phyloP scores from a whole-genome alignment of 805 yeast species.

The Pichia deserticola region DNA sequence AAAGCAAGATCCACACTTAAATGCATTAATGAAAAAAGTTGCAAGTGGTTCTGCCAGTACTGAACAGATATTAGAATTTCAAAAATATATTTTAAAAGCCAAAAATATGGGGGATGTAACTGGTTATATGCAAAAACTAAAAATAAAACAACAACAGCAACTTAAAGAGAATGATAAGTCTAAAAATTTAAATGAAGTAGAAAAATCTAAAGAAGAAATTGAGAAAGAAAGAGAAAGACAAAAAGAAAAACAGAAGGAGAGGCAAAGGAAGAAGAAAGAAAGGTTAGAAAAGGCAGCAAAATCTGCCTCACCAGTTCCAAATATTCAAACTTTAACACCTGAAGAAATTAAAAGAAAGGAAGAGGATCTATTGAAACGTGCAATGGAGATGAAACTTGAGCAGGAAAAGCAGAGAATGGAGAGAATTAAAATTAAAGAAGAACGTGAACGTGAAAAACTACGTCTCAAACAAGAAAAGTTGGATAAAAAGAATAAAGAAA shows the following conservation, averaged over 20 bases:
- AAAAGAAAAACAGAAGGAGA: not conserved
- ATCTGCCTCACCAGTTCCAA: not conserved
- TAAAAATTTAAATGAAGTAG: not conserved
- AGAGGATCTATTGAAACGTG: slow-evolving; percentile 10
- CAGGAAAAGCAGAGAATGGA: slow-evolving; percentile 14
- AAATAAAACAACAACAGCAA: slow-evolving; percentile 9
- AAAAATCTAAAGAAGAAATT: not conserved
- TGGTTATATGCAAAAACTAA: slow-evolving; percentile 20
- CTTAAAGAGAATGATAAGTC: slow-evolving; percentile 2
- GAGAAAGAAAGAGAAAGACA: slow-evolving; percentile 2
- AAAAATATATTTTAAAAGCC: slow-evolving; percentile 72
- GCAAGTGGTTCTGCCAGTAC: slow-evolving; percentile 75
- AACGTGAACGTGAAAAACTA: slow-evolving; percentile 16
- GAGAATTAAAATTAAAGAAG: slow-evolving; percentile 16
- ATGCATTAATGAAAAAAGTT: slow-evolving; percentile 71
- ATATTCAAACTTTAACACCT: not conserved
- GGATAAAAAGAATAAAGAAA: slow-evolving; percentile 17
- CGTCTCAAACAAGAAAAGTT: slow-evolving; percentile 15
- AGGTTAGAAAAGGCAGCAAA: not conserved
- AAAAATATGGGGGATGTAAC: slow-evolving; percentile 54
- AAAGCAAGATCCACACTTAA: slow-evolving; percentile 57
- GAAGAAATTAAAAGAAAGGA: slow-evolving; percentile 11
- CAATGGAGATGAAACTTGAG: slow-evolving; percentile 11
- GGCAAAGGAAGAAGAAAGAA: not conserved
- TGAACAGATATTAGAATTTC: slow-evolving; percentile 70